A percentile compares a stretch with the other conserved stretches of the same genome.
phyloP scores from a whole-genome alignment of 228 moss, liverwort and hornwort species.

The Sphagnum magellanicum region DNA sequence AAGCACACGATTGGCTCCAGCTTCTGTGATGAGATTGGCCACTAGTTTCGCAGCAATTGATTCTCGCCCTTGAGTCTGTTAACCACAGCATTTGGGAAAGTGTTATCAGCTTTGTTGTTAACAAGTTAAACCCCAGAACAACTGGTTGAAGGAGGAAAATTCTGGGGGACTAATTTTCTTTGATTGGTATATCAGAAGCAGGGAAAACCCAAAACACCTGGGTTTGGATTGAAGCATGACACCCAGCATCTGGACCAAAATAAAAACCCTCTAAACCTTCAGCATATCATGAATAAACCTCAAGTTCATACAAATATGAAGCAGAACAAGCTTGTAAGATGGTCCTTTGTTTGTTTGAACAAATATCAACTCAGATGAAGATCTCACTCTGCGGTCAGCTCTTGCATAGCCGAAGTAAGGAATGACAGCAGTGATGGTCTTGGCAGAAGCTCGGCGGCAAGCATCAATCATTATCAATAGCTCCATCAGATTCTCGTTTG shows the following conservation, averaged over 20 bases:
- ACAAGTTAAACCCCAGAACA: too few relatives aligned
- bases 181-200: too few relatives aligned
- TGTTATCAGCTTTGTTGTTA: background rate
- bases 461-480: slow-evolving; percentile 69
- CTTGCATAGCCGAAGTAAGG: slow-evolving; percentile 68
- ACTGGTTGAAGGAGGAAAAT: too few relatives aligned
- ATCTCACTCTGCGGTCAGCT: slow-evolving; percentile 62
- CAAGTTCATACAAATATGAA: background rate
- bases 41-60: slow-evolving; percentile 67
- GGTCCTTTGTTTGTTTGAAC: background rate
- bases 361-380: background rate
- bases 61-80: slow-evolving; percentile 61
- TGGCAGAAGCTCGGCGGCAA: slow-evolving; percentile 65
- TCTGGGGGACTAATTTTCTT: too few relatives aligned
- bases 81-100: background rate
- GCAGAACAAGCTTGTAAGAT: background rate
- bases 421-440: slow-evolving; percentile 65
- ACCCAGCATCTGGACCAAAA: too few relatives aligned
- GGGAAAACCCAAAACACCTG: too few relatives aligned
- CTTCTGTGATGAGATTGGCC: slow-evolving; percentile 66
- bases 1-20: slow-evolving; percentile 60
- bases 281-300: too few relatives aligned
- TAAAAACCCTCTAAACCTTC: too few relatives aligned
- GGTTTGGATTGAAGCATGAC: too few relatives aligned
- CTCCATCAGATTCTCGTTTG: slow-evolving; percentile 77